These are phyloP conservation scores for Leucaena leucocephala DNA, from an alignment of 306 rosid species.

Conservation along the genomic window DNA sequence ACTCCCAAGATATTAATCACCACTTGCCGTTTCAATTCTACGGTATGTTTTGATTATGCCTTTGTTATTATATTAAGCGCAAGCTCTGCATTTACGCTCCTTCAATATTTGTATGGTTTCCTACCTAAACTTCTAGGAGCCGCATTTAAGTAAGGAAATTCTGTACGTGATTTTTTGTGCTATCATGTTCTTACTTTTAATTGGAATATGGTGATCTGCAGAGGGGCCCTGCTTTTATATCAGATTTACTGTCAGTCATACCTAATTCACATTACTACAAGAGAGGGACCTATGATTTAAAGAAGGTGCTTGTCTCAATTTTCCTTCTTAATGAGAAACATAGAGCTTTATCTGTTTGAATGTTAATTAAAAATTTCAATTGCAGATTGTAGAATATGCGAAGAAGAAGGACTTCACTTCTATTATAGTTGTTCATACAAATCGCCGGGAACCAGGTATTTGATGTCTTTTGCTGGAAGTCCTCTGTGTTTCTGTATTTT, in stretches of 20 bases:
- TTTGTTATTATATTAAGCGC: slow-evolving; percentile 18
- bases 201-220: slow-evolving; percentile 48
- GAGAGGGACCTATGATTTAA: slow-evolving; percentile 94
- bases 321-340: not conserved
- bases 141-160: not conserved
- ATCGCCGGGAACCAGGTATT: slow-evolving; percentile 89
- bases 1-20: slow-evolving; percentile 77
- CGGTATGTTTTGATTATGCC: slow-evolving; percentile 45
- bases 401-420: slow-evolving; percentile 89
- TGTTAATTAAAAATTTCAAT: slow-evolving; percentile 22
- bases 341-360: slow-evolving; percentile 18
- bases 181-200: slow-evolving; percentile 29
- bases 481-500: not conserved
- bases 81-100: not conserved
- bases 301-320: slow-evolving; percentile 57
- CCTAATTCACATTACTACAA: slow-evolving; percentile 88
- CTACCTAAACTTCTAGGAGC: not conserved
- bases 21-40: slow-evolving; percentile 81
- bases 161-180: not conserved
- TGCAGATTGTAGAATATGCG: slow-evolving; percentile 91
- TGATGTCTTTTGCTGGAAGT: slow-evolving; percentile 34
- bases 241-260: slow-evolving; percentile 73
- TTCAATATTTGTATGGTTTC: not conserved
- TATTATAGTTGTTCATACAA: slow-evolving; percentile 85
- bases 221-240: slow-evolving; percentile 91